Percentiles rank a stretch among this genome's conserved stretches.
Conservation (phyloP, 768 basidiomycete genomes). For the Xerocomus brunneocitrinus region DNA sequence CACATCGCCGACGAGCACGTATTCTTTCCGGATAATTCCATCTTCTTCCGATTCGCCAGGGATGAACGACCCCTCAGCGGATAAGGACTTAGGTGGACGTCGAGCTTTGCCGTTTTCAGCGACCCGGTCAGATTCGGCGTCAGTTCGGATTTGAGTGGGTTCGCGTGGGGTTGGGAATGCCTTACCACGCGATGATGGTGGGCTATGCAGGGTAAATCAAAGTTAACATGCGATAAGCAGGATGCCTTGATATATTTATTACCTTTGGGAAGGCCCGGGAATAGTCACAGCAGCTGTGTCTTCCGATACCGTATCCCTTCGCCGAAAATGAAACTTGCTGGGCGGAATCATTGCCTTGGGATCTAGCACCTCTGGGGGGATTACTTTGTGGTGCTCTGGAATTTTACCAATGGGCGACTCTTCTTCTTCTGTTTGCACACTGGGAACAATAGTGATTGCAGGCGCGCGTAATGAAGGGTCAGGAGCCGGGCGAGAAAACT, state of each 20-base stretch:
- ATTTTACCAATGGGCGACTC: conserved; percentile 38
- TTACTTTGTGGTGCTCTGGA: conserved; percentile 69
- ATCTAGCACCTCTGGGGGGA: conserved; percentile 77
- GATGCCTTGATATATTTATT: neutral
- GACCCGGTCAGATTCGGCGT: conserved; percentile 7
- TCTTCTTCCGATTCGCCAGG: conserved; percentile 85
- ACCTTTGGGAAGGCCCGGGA: conserved; percentile 21
- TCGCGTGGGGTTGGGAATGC: conserved; percentile 9
- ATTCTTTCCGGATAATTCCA: conserved; percentile 75
- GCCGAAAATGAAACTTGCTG: conserved; percentile 70
- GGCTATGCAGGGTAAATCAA: conserved; percentile 7
- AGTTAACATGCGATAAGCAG: neutral
- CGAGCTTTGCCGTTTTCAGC: conserved; percentile 13
- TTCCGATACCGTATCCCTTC: conserved; percentile 28
- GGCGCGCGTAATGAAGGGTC: conserved; percentile 12
- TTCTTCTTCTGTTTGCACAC: conserved; percentile 27
- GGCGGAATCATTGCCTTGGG: conserved; percentile 79
- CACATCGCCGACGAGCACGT: conserved; percentile 89
- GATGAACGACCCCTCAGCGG: conserved; percentile 63
- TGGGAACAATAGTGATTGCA: conserved; percentile 8
- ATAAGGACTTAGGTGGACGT: conserved; percentile 25
- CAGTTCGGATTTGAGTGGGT: conserved; percentile 11
- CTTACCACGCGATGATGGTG: conserved; percentile 18
- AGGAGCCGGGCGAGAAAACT: conserved; percentile 56
- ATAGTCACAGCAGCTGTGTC: conserved; percentile 2